Percentiles rank a stretch among this genome's conserved stretches.
Evolutionary conservation across 2,329 filamentous ascomycete genomes (phyloP).

Genomic region (Epichloe sylvatica): DNA sequence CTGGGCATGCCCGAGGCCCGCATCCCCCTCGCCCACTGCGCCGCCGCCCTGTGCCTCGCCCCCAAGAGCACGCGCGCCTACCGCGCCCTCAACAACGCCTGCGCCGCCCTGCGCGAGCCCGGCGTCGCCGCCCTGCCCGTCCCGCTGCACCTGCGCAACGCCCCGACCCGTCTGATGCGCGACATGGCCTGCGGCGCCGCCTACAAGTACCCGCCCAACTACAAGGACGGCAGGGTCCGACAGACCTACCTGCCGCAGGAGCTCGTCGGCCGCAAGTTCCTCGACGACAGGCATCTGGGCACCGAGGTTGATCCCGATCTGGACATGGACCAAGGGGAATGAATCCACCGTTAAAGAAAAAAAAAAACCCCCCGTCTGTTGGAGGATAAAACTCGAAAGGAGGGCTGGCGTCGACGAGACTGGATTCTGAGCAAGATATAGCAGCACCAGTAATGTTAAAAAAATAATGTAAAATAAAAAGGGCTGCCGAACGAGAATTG

Average conservation of each 20-base stretch:
- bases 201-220: slow-evolving; percentile 96
- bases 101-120: slow-evolving; percentile 65
- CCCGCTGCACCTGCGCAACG: slow-evolving; percentile 79
- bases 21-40: slow-evolving; percentile 79
- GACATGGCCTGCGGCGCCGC: slow-evolving; percentile 80
- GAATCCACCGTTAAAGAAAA: too few relatives aligned
- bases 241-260: slow-evolving; percentile 85
- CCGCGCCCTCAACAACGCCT: slow-evolving; percentile 65
- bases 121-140: slow-evolving; percentile 71
- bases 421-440: too few relatives aligned
- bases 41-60: slow-evolving; percentile 65
- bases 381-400: too few relatives aligned
- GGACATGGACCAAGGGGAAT: slow-evolving; percentile 20
- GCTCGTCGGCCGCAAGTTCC: slow-evolving; percentile 54
- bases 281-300: slow-evolving; percentile 71
- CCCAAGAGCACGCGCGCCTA: slow-evolving; percentile 84
- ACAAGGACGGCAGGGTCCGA: slow-evolving; percentile 61
- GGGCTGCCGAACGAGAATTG: neutral
- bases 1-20: slow-evolving; percentile 91
- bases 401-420: too few relatives aligned
- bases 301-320: slow-evolving; percentile 61
- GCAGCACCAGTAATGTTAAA: too few relatives aligned
- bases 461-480: too few relatives aligned
- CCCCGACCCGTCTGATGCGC: slow-evolving; percentile 83
- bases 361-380: too few relatives aligned